These are phyloP conservation scores for Teratosphaeria destructans DNA, from an alignment of 2,329 filamentous ascomycete genomes.

Conservation along the genomic window DNA sequence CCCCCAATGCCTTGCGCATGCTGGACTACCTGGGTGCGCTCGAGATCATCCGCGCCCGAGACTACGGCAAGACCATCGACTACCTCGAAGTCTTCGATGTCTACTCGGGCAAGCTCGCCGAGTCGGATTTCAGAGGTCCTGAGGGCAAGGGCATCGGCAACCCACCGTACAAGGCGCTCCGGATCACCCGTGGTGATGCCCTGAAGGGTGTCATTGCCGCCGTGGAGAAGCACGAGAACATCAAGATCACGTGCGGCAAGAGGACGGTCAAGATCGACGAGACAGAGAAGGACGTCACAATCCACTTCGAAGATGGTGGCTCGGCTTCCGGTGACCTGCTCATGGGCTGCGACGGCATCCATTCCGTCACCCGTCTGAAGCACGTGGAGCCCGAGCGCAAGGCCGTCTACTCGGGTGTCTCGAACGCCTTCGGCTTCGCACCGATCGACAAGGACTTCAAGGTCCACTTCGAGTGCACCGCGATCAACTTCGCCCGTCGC, in stretches of 20 bases:
- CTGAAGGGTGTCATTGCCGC: conserved; percentile 34
- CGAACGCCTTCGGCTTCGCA: conserved; percentile 37
- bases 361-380: conserved; percentile 31
- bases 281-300: conserved; percentile 22
- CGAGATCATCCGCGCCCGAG: conserved; percentile 26
- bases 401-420: conserved; percentile 34
- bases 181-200: conserved; percentile 35
- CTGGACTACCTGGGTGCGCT: conserved; percentile 27
- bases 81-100: conserved; percentile 37
- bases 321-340: conserved; percentile 24
- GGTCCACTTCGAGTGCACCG: conserved; percentile 32
- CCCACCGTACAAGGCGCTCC: conserved; percentile 34
- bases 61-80: conserved; percentile 33
- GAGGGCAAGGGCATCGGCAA: conserved; percentile 34
- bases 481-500: conserved; percentile 36
- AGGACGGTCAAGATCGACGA: conserved; percentile 33
- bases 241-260: conserved; percentile 33
- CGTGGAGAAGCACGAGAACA: conserved; percentile 31
- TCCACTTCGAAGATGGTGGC: conserved; percentile 27
- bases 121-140: conserved; percentile 32
- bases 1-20: conserved; percentile 35
- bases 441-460: conserved; percentile 27
- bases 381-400: conserved; percentile 36
- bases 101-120: conserved; percentile 34
- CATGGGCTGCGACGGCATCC: conserved; percentile 30